Percentiles rank a stretch among this genome's conserved stretches.
phyloP scores from a whole-genome alignment of 305 asterid genomes.

The Striga hermonthica region DNA sequence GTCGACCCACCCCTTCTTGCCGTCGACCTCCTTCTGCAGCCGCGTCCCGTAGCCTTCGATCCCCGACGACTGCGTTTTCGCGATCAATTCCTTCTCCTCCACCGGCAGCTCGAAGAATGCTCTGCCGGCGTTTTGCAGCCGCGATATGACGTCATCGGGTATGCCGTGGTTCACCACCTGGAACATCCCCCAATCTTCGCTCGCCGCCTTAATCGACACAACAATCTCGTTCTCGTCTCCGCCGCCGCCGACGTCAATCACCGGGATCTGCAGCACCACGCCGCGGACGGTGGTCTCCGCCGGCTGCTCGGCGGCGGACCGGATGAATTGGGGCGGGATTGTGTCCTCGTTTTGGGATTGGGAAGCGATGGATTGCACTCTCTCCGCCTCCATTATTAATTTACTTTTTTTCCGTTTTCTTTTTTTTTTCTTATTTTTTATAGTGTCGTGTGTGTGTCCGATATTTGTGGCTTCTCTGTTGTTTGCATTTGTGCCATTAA shows the following conservation, averaged over 20 bases:
- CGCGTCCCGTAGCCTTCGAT: constrained; percentile 62
- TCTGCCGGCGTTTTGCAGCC: constrained; percentile 44
- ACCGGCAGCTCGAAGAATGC: constrained; percentile 54
- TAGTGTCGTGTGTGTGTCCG: neutral
- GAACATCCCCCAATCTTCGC: constrained; percentile 58
- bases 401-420: neutral
- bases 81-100: constrained; percentile 48
- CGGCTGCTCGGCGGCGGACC: constrained; percentile 57
- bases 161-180: constrained; percentile 63
- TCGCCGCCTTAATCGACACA: constrained; percentile 36
- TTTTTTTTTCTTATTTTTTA: neutral
- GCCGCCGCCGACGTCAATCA: constrained; percentile 36
- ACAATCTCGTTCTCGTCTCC: constrained; percentile 30
- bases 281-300: constrained; percentile 46
- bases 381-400: constrained; percentile 39
- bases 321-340: constrained; percentile 50
- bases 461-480: neutral
- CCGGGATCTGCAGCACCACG: constrained; percentile 46
- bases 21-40: constrained; percentile 51
- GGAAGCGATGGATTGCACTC: constrained; percentile 48
- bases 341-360: constrained; percentile 34
- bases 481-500: neutral
- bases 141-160: constrained; percentile 38
- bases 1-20: constrained; percentile 73
- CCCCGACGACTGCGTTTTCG: constrained; percentile 39